These are phyloP conservation scores for Cercospora zeina DNA, from an alignment of 2,329 filamentous ascomycete species.

Conservation along the genomic window DNA sequence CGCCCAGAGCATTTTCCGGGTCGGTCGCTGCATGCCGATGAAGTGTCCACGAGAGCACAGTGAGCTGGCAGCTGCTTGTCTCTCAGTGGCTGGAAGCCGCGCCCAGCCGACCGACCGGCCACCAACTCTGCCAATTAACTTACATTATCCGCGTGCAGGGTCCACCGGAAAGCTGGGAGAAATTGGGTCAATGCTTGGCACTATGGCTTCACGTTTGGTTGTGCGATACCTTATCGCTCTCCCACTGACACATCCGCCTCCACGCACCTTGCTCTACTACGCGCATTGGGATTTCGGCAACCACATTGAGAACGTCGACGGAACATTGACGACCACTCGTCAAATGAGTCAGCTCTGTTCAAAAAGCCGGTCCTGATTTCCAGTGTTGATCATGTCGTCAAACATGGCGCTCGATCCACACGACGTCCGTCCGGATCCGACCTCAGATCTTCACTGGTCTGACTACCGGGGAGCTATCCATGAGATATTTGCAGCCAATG, in stretches of 20 bases:
- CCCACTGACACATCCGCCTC: background rate
- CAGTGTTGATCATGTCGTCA: background rate
- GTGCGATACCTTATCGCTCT: slow-evolving; percentile 14
- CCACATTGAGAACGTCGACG: background rate
- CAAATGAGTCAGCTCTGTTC: slow-evolving; percentile 14
- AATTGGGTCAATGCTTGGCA: slow-evolving; percentile 14
- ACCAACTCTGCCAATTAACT: no score
- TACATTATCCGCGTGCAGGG: no score
- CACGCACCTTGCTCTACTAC: background rate
- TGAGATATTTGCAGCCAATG: slow-evolving; percentile 67
- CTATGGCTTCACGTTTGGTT: slow-evolving; percentile 5
- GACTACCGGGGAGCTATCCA: slow-evolving; percentile 68
- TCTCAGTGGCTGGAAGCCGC: background rate
- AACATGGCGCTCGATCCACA: slow-evolving; percentile 33
- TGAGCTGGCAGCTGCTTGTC: slow-evolving; percentile 11
- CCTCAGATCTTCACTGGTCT: slow-evolving; percentile 66
- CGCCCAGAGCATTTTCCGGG: slow-evolving; percentile 4
- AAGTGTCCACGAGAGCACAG: background rate
- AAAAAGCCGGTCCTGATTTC: background rate
- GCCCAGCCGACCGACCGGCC: background rate
- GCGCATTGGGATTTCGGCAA: background rate
- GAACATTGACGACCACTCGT: background rate
- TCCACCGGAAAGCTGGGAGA: slow-evolving; percentile 1
- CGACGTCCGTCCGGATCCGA: slow-evolving; percentile 60
- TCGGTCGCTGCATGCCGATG: slow-evolving; percentile 1